These are phyloP conservation scores for Nicotiana knightiana DNA, from an alignment of 257 asterid genomes.

Conservation along the genomic window DNA sequence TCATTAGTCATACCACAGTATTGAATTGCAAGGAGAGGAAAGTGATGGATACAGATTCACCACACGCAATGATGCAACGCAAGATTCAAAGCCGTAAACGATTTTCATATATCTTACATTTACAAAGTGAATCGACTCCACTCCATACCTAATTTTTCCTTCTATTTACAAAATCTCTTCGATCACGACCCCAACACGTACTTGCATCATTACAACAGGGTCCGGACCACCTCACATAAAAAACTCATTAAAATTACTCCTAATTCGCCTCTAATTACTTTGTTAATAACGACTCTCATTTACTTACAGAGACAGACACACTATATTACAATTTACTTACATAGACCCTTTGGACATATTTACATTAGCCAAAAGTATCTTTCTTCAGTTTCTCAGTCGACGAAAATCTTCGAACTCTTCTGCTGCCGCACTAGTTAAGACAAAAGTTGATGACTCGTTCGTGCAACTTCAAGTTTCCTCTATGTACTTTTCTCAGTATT, in stretches of 20 bases:
- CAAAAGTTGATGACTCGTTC: neutral
- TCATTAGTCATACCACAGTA: neutral
- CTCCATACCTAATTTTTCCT: neutral
- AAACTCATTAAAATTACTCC: constrained; percentile 13
- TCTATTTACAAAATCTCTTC: neutral
- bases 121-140: neutral
- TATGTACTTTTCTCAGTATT: constrained; percentile 10
- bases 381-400: neutral
- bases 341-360: constrained; percentile 30
- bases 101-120: neutral
- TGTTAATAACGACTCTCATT: constrained; percentile 27
- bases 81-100: neutral
- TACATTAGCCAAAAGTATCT: constrained; percentile 46
- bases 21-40: neutral
- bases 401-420: constrained; percentile 26
- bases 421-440: neutral
- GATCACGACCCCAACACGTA: constrained; percentile 21
- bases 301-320: constrained; percentile 36
- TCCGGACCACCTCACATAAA: constrained; percentile 6
- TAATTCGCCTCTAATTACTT: constrained; percentile 7
- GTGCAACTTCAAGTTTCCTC: neutral
- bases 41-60: neutral
- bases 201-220: constrained; percentile 51
- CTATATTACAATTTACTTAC: constrained; percentile 6
- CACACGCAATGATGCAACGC: neutral